Evolutionary conservation across 2,329 filamentous ascomycete genomes (phyloP).

Genomic region (Corniculantispora saksenae): DNA sequence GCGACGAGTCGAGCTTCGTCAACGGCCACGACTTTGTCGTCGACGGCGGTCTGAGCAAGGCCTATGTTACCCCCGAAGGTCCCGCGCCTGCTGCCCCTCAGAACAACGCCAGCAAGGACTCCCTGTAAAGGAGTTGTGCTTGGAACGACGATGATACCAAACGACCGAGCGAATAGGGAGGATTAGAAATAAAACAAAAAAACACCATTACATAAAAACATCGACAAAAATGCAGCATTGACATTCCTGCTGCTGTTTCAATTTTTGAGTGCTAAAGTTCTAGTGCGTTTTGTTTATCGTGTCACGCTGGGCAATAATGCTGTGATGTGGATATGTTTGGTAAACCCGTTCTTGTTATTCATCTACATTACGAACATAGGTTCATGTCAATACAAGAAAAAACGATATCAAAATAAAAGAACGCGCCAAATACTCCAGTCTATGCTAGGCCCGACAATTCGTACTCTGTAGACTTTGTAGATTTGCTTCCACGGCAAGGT

Average conservation of each 20-base stretch:
- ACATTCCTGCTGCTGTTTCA: no score
- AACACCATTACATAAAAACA: no score
- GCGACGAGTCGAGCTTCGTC: slow-evolving; percentile 86
- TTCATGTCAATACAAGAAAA: background rate
- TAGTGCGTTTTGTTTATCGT: no score
- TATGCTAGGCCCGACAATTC: slow-evolving; percentile 12
- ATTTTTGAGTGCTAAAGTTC: no score
- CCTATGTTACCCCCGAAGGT: slow-evolving; percentile 74
- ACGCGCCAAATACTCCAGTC: slow-evolving; percentile 16
- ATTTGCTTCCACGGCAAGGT: background rate
- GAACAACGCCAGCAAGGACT: slow-evolving; percentile 60
- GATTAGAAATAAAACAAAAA: no score
- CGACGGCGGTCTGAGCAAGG: slow-evolving; percentile 93
- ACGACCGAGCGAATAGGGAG: no score
- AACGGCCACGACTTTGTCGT: slow-evolving; percentile 92
- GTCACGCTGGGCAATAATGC: background rate
- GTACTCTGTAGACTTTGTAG: background rate
- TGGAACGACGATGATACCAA: no score
- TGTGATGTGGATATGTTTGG: background rate
- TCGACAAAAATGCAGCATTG: no score
- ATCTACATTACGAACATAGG: background rate
- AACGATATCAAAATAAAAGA: background rate
- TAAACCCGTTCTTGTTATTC: background rate
- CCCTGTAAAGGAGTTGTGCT: slow-evolving; percentile 34
- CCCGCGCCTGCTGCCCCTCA: slow-evolving; percentile 53